Base-by-base conservation (phyloP, 169 alveolate species). In the Blepharisma undulans region DNA sequence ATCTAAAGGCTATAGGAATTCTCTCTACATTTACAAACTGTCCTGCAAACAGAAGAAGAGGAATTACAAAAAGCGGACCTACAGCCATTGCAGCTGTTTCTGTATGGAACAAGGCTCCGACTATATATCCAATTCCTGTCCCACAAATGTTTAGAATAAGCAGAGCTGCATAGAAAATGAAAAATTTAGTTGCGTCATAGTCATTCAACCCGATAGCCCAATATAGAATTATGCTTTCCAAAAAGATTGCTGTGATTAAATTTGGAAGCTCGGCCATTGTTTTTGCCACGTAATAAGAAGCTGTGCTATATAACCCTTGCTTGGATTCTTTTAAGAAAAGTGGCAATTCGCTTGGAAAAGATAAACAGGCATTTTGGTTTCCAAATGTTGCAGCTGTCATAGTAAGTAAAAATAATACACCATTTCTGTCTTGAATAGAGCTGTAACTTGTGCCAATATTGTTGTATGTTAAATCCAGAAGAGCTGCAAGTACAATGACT, bases 1-100 rank as follows among this genome's bases (percentile, higher is more conserved):
- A 93, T 30, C 91, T 88, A 27, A 96, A 86, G 93, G 92, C 94
- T n/a, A 77, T 72, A 0, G 98, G 97, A 76, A 96, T 91, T 79
- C 91, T 93, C 30, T 93, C 92, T 34, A 94, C 87, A 33, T 95
- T 94, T 22, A 93, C 94, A 88, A 96, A 95, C 90, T 92, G 92
- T 1, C 98, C 98, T 0, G 97, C 95, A 87, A 96, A 92, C 79
- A 92, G 60, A 92, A 93, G 86, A 71, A 89, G 90, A 1, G 94
- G 95, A 76, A 93, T 76, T 36, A 89, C 66, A 27, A 93, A 74
- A 0, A 93, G 85, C 7, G 96, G 96, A 8, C 93, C 81, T 22
- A 30, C 78, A 36, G 78, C 74, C 30, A 30, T 25, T 22, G 89
- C 74, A 3, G 78, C 78, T 33, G 84, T 59, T 19, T 76, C 60